Base-by-base conservation (phyloP, 2,329 filamentous ascomycete genomes). In the Fusarium begoniae region DNA sequence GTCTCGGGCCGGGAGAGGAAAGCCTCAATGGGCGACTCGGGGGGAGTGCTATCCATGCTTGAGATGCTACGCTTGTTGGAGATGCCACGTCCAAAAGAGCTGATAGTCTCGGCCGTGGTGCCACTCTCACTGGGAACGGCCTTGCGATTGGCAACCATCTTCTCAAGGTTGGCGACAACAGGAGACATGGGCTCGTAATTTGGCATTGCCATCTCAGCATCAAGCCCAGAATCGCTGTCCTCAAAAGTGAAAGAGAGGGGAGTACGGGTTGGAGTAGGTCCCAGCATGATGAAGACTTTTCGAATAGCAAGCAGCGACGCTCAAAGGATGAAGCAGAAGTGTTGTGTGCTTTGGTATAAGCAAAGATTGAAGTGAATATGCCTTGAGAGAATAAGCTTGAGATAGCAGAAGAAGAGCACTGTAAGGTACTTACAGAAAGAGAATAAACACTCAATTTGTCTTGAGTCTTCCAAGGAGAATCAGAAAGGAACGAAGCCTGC, bases 1-100 rank as follows among this genome's bases (percentile, higher is more conserved):
- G 47, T 54, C 8, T 66, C 38, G 6, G 62, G 37, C 8, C 54
- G 54, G 11, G 63, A 38, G 22, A 66, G 57, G 17, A 71, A 72
- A n/a, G 45, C 60, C 13, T 74, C 55, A n/a, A 68, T 68, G 35
- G 65, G 63, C 6, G 65, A 68, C 63, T 70, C 74, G 4, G 62
- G 55, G 50, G 60, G 48, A 26, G 70, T 44, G 22, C 32, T 53
- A 9, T 37, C 17, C 38, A 35, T 47, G 18, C 30, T 56, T 17
- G 35, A 53, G 22, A 38, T 17, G 30, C 38, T 37, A 20, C 53
- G 40, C n/a, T 64, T 43, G 24, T 22, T 50, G 30, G 54, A 26
- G 4, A 37, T 10, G 22, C 30, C 9, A 18, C 28, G 40, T 14
- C 66, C 75, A 10, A 55, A n/a, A 9, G 55, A 50, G 15, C 57